A percentile compares a stretch with the other conserved stretches of the same genome.
phyloP scores from a whole-genome alignment of 2,329 filamentous ascomycete genomes.

The Paecilomyces sp. region DNA sequence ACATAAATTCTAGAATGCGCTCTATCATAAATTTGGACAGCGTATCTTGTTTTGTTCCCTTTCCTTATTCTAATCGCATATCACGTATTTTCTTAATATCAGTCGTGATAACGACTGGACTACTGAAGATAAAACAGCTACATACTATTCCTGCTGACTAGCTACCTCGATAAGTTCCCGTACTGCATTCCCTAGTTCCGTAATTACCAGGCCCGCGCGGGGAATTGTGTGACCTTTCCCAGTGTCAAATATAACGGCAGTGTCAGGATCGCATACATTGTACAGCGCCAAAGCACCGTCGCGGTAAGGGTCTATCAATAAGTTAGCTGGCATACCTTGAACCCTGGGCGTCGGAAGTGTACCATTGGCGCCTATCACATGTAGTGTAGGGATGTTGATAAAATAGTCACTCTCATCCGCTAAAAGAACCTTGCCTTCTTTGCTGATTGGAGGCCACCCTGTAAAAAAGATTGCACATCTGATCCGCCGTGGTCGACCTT shows the following conservation, averaged over 20 bases:
- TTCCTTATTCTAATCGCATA: too few relatives aligned
- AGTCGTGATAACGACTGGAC: too few relatives aligned
- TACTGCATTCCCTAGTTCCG: conserved; percentile 3
- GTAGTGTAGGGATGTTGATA: conserved; percentile 35
- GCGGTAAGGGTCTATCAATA: conserved; percentile 50
- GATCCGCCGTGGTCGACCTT: conserved; percentile 29
- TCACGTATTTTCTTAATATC: too few relatives aligned
- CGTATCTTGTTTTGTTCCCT: too few relatives aligned
- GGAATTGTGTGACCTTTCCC: conserved; percentile 59
- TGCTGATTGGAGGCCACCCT: conserved; percentile 37
- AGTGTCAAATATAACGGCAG: conserved; percentile 56
- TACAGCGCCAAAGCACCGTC: conserved; percentile 55
- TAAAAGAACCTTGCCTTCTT: conserved; percentile 25
- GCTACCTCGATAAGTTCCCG: too few relatives aligned
- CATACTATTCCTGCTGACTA: too few relatives aligned
- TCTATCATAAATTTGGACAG: too few relatives aligned
- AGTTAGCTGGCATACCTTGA: conserved; percentile 1
- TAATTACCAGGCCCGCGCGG: conserved; percentile 16
- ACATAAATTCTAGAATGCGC: too few relatives aligned
- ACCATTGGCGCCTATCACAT: conserved; percentile 28
- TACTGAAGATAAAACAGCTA: too few relatives aligned
- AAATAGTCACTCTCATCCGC: conserved; percentile 35
- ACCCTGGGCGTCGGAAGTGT: too few relatives aligned
- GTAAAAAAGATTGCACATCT: conserved; percentile 45
- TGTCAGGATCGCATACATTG: conserved; percentile 55